Evolutionary conservation across 768 basidiomycete genomes (phyloP).

Genomic region (Clitopilus passeckerianus): DNA sequence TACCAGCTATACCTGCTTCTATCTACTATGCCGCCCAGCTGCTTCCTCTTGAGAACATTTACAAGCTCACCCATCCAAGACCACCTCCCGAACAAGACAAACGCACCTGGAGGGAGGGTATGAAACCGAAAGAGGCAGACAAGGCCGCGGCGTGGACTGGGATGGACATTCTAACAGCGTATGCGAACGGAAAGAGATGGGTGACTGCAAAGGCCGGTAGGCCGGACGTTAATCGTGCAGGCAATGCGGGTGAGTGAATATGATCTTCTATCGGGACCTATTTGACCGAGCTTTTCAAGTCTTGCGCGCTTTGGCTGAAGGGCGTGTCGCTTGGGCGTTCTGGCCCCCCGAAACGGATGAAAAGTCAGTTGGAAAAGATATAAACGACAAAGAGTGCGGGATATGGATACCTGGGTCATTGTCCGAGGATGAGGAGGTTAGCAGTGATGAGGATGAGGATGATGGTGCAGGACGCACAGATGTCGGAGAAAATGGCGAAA

Average conservation of each 20-base stretch:
- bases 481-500: constrained; percentile 16
- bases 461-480: constrained; percentile 24
- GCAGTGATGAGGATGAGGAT: constrained; percentile 25
- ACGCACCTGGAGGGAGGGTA: constrained; percentile 71
- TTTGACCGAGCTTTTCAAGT: constrained; percentile 29
- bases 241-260: constrained; percentile 73
- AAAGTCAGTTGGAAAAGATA: constrained; percentile 17
- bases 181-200: constrained; percentile 76
- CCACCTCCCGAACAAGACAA: constrained; percentile 47
- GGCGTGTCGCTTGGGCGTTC: constrained; percentile 78
- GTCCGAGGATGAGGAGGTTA: constrained; percentile 21
- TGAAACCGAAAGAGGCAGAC: constrained; percentile 17
- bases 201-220: constrained; percentile 89
- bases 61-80: constrained; percentile 31
- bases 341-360: constrained; percentile 58
- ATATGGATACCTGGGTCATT: constrained; percentile 51
- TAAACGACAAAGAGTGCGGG: constrained; percentile 31
- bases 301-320: constrained; percentile 79
- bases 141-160: constrained; percentile 65
- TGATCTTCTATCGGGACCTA: not conserved
- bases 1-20: constrained; percentile 82
- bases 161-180: constrained; percentile 76
- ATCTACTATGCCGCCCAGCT: constrained; percentile 62
- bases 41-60: constrained; percentile 74
- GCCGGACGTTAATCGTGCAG: constrained; percentile 85